Evolutionary conservation across 176 grass and related monocot genomes (phyloP).

Genomic region (Musa schizocarpa): DNA sequence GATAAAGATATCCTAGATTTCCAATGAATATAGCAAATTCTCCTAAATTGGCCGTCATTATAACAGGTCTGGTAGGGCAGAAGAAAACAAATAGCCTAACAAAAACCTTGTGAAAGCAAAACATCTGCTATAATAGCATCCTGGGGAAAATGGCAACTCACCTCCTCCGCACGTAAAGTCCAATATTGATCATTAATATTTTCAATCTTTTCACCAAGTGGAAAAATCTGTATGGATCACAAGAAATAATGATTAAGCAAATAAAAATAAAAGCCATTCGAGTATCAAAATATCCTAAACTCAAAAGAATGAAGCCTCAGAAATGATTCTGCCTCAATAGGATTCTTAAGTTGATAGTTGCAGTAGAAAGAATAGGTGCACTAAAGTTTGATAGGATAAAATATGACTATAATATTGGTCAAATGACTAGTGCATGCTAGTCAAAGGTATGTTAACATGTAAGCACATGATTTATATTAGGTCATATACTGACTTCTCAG

Average conservation of each 20-base stretch:
- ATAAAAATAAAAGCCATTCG: conserved; percentile 1
- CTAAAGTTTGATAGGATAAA: too few relatives aligned
- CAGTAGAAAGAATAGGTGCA: too few relatives aligned
- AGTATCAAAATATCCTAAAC: not conserved
- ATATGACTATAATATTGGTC: too few relatives aligned
- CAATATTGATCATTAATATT: conserved; percentile 35
- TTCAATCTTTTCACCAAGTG: conserved; percentile 38
- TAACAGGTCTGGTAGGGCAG: not conserved
- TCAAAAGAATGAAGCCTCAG: too few relatives aligned
- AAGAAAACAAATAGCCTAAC: not conserved
- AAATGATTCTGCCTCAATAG: not conserved
- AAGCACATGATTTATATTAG: not conserved
- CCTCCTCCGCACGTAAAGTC: conserved; percentile 51
- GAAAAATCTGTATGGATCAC: conserved; percentile 37
- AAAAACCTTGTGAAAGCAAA: not conserved
- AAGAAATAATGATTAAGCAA: not conserved
- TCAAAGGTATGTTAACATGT: not conserved
- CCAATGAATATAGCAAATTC: not conserved
- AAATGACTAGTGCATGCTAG: not conserved
- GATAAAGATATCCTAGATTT: not conserved
- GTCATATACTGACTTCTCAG: too few relatives aligned
- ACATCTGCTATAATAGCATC: conserved; percentile 5
- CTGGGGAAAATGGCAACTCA: not conserved
- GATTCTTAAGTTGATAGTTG: too few relatives aligned
- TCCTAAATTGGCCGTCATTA: not conserved